Evolutionary conservation across 345 rosid species (phyloP), one percentile per base, ranked within the genome.

Genomic region (Raphanus sativus): DNA sequence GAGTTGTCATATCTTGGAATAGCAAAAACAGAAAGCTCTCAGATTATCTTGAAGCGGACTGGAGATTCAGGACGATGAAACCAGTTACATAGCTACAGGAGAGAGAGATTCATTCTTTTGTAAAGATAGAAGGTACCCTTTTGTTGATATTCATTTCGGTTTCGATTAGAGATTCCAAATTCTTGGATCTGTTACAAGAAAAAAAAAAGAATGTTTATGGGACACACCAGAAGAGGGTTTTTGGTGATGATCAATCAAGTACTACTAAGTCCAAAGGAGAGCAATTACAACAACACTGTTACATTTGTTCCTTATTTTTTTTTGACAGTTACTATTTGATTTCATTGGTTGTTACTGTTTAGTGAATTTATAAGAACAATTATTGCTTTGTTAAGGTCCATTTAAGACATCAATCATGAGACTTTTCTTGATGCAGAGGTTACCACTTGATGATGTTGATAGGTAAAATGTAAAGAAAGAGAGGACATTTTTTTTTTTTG

Each of bases 1-100:
- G 82, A 88, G 83, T 84, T 96, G 99, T 86, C 97, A 96, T 83
- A 91, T 96, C 73, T 79, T 96, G 88, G 98, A 86, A 77, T 85
- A 89, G 70, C 38, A 38, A 61, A 59, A 12, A 21, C 72, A 6
- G 21, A 70, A 70, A 65, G 73, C 65, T 33, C 65, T 8, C 28
- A 5, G 66, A 54, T 52, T 8, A 17, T 28, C 38, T 36, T 34
- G 76, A 70, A 75, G 75, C 29, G 12, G 0, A 8, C 17, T 63
- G 62, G 67, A 55, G 48, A 69, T 68, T 16, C 15, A 21, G 80
- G 69, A 52, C 6, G 30, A 32, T 54, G 73, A 25, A 78, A 64
- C 77, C 73, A 59, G 81, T 65, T 59, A 76, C 77, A 72, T 63
- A 72, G 58, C 58, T 55, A 61, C 72, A 40, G 48, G 66, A 71